These are phyloP conservation scores for Gillenia trifoliata DNA, from an alignment of 306 rosid genomes.

Conservation along the genomic window DNA sequence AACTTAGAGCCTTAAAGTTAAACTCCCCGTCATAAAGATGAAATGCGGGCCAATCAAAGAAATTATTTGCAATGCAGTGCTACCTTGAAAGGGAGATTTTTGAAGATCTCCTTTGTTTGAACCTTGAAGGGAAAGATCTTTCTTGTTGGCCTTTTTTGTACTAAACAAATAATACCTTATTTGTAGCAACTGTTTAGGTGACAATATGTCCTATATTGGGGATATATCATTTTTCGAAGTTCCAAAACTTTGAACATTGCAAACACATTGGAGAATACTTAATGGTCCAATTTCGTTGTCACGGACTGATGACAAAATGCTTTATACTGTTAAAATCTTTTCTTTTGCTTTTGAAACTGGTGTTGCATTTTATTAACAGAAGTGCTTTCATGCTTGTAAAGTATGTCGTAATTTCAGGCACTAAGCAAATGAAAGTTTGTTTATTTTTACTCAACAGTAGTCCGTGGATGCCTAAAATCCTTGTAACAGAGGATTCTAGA, in stretches of 20 bases:
- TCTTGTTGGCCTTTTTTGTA: neutral
- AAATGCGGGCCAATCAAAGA: neutral
- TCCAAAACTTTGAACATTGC: neutral
- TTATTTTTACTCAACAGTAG: neutral
- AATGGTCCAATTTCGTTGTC: slow-evolving; percentile 3
- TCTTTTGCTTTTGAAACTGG: slow-evolving; percentile 1
- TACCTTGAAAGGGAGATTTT: neutral
- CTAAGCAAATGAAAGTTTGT: slow-evolving; percentile 1
- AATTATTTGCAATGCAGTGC: neutral
- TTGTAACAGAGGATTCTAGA: neutral
- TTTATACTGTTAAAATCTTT: slow-evolving; percentile 11
- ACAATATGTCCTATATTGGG: slow-evolving; percentile 19
- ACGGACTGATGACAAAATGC: neutral
- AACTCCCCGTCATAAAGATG: neutral
- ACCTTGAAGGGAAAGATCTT: neutral
- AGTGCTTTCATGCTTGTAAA: slow-evolving; percentile 14
- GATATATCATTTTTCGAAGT: slow-evolving; percentile 20
- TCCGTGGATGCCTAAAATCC: neutral
- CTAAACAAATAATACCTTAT: slow-evolving; percentile 8
- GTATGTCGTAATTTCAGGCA: slow-evolving; percentile 15
- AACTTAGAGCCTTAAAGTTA: neutral
- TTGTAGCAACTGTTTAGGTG: slow-evolving; percentile 2
- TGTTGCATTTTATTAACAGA: slow-evolving; percentile 1
- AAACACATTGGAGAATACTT: neutral
- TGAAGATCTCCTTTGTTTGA: neutral